Base-by-base conservation (phyloP, 345 rosid genomes). In the Gossypium australe region DNA sequence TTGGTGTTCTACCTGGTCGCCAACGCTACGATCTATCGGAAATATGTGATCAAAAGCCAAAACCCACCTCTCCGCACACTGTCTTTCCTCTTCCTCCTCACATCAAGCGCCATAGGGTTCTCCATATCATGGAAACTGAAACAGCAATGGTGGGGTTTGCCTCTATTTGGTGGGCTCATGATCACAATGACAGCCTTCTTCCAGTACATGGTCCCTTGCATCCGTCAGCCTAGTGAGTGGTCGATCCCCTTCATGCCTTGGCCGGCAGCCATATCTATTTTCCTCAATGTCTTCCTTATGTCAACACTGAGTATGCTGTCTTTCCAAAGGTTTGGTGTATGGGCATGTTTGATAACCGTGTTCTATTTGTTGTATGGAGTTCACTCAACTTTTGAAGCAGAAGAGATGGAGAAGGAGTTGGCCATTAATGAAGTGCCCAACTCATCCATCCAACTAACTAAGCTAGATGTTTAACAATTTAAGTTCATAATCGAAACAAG, bases 191-290 rank as follows among this genome's bases (percentile, higher is more conserved):
- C 97, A 22, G 75, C 84, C 2, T 52, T 79, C 17, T 94, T 88
- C 71, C 94, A 84, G 17, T 60, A 75, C 83, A 70, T 52, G 77
- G 73, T 79, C n/a, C 85, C 89, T 13, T 75, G 59, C 38, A 9
- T 49, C 27, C 1, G 62, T 29, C 77, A 65, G 60, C 27, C 83
- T 13, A 72, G 61, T 47, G 85, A 82, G 65, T 94, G 97, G 98
- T 84, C 92, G 0, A 94, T 94, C 29, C 97, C 98, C 2, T 76
- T 88, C 62, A 94, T 94, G 98, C 98, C 98, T 13, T 94, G 97
- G 97, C 97, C 94, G 2, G 93, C 98, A 0, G 93, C 89, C 2
- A 62, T 84, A 2, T 92, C 97, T 0, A 86, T 89, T 74, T 89
- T 89, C 84, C 90, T 94, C 7, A 94, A 88, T 64, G 84, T 90